Conservation (phyloP, 495 filamentous ascomycete genomes). For the Aspergillus ellipticus region DNA sequence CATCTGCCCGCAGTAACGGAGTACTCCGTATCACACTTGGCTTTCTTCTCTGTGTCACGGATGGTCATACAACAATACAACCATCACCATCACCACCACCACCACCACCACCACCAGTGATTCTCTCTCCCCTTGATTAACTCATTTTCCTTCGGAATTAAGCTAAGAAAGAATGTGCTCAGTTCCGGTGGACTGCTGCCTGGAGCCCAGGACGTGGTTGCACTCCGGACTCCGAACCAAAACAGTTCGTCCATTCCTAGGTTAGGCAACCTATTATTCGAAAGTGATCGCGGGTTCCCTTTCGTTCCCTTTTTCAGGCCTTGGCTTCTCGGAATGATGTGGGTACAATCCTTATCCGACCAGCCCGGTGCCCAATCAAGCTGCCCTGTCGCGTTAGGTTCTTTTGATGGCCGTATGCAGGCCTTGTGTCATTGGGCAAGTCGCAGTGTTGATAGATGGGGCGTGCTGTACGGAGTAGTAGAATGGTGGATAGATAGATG, state of each 20-base stretch:
- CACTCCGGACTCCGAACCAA: background rate
- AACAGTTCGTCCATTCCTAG: background rate
- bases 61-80: too few species aligned
- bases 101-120: too few species aligned
- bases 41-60: background rate
- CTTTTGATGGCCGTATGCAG: background rate
- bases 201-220: background rate
- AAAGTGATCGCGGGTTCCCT: background rate
- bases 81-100: too few species aligned
- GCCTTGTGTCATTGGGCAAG: conserved; percentile 11
- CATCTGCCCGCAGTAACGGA: background rate
- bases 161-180: background rate
- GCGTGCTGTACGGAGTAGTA: too few species aligned
- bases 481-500: too few species aligned
- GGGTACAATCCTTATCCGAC: background rate
- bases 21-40: too few species aligned
- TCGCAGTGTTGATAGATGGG: background rate
- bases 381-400: background rate
- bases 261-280: background rate
- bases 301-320: background rate
- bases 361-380: background rate
- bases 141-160: too few species aligned
- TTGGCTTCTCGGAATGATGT: background rate
- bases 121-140: too few species aligned
- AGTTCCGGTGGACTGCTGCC: background rate